Base-by-base conservation (phyloP, 2,329 filamentous ascomycete genomes). In the Periconia sp. region DNA sequence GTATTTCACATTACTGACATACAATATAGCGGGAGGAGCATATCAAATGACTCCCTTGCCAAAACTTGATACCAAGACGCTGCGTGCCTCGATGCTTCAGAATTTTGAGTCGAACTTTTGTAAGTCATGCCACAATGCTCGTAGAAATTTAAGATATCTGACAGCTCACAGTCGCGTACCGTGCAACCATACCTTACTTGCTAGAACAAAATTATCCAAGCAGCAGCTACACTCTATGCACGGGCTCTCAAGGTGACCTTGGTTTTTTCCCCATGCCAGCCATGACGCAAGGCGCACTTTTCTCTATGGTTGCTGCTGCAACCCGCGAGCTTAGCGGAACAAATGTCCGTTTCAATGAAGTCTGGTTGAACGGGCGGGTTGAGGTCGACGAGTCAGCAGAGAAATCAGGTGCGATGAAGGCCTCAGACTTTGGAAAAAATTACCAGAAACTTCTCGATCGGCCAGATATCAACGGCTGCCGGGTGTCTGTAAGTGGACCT, bases 311-410 rank as follows among this genome's bases (percentile, higher is more conserved):
- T 2, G 58, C 40, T 5, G 62, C 56, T 12, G 69, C 67, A 2
- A 50, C 50, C 12, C 59, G 50, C 10, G 68, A 68, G 11, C 60
- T 59, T 21, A 36, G 35, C 9, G 40, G 55, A 0, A 68, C 65
- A 3, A 71, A 68, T 37, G 54, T 75, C 7, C 69, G 70, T 13
- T 68, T 72, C 52, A 71, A 72, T 40, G 72, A 74, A 43, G 54
- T 72, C n/a, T 72, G 68, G 38, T 63, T 74, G 2, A 50, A 26
- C 13, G 26, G 24, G 5, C 21, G 43, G 6, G 47, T 50, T 15
- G 35, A 47, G 32, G 40, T 43, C 5, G 47, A 47, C 36, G 16
- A 12, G 11, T 26, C 12, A 9, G 47, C 47, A 22, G 36, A 34
- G 30, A 8, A 43, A 29, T 18, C 24, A 38, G 43, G 47, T 6